Evolutionary conservation across 768 basidiomycete genomes (phyloP), one percentile per base, ranked within the genome.

Genomic region (Mycena indigotica): DNA sequence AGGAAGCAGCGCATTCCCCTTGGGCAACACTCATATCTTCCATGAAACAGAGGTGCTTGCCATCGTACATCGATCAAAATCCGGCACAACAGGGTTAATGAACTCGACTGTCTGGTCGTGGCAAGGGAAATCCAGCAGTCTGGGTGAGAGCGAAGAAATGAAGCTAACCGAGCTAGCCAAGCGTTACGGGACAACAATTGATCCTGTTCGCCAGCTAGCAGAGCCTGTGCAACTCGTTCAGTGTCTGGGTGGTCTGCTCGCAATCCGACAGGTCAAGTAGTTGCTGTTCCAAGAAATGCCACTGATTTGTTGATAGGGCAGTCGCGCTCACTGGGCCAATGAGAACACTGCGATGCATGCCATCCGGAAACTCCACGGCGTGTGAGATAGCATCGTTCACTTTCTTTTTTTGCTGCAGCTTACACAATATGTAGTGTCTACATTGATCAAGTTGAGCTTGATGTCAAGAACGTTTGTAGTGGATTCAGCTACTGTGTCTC

Each of bases 281-380:
- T 41, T 51, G 30, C 29, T 30, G 44, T 1, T 21, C 40, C n/a
- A n/a, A 17, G 35, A 13, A 48, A 32, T 35, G 24, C 21, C 28
- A 55, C 24, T 50, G n/a, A 44, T 50, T 48, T 30, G 24, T 56
- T 61, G 13, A 28, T 54, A 93, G 86, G 91, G 91, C 19, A 74
- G 80, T 26, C 81, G 91, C 46, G 77, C 77, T 5, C 89, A 86
- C 65, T 93, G 92, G 92, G 82, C 84, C 12, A 68, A 81, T 1
- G 91, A 92, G 49, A 93, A 93, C 61, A 91, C 89, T 4, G 77
- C 89, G 1, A 91, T 94, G 89, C 91, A 93, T 58, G 73, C 86
- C 48, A 78, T 92, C 29, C 81, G 90, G 53, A 79, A 77, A 1
- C 64, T 69, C 6, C 65, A 73, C 17, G 82, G 81, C 2, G 71